Percentiles rank a stretch among this genome's conserved stretches.
Conservation (phyloP, 331 rosid genomes). For the Stylosanthes scabra region DNA sequence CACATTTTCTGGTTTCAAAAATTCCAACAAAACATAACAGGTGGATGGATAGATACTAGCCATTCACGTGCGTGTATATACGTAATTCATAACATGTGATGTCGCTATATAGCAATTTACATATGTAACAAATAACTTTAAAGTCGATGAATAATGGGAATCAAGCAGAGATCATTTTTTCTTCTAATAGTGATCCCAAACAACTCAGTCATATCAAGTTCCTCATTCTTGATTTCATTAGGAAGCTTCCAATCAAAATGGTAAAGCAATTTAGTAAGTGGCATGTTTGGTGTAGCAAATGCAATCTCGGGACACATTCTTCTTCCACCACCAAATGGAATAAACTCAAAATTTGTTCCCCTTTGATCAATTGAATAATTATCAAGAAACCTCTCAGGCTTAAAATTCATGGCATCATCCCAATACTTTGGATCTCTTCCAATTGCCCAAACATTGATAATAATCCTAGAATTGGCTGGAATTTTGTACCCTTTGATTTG, state of each 20-base stretch:
- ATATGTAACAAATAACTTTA: too few relatives aligned
- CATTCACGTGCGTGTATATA: too few relatives aligned
- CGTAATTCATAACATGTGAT: too few relatives aligned
- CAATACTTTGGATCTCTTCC: conserved; percentile 40
- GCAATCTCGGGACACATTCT: conserved; percentile 43
- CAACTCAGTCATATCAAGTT: conserved; percentile 47
- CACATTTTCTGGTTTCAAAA: too few relatives aligned
- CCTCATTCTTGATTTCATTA: conserved; percentile 2
- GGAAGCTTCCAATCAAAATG: conserved; percentile 4
- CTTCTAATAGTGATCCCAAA: conserved; percentile 36
- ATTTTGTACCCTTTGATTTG: conserved; percentile 28
- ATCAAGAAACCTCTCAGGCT: conserved; percentile 40
- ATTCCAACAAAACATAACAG: too few relatives aligned
- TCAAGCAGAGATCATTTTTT: conserved; percentile 38
- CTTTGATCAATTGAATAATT: conserved; percentile 23
- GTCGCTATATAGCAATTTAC: too few relatives aligned
- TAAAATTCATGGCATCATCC: conserved; percentile 38
- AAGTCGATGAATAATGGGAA: conserved; percentile 29
- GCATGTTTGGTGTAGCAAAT: conserved; percentile 23
- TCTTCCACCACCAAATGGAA: conserved; percentile 47
- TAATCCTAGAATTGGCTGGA: background rate
- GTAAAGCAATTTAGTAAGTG: conserved; percentile 36
- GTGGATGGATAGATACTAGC: too few relatives aligned
- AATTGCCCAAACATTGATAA: conserved; percentile 38
- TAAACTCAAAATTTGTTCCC: conserved; percentile 32